Percentiles rank a stretch among this genome's conserved stretches.
phyloP scores from a whole-genome alignment of 805 yeast genomes.

The Candida dajiaensis region DNA sequence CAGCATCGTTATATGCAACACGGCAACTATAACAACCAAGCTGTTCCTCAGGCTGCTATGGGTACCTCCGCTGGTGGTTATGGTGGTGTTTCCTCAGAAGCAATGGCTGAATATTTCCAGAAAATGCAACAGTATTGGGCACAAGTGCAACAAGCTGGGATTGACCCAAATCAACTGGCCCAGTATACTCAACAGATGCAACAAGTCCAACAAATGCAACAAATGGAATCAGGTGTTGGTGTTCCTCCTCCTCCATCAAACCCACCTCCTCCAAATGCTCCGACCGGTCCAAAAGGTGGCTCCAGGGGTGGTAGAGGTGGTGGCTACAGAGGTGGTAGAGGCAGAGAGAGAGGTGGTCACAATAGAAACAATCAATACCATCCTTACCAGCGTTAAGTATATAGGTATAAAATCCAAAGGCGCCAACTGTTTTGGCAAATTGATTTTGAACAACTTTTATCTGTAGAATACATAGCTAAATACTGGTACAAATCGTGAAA shows the following conservation, averaged over 20 bases:
- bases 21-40: slow-evolving; percentile 13
- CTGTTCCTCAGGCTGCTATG: slow-evolving; percentile 15
- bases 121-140: slow-evolving; percentile 60
- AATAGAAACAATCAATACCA: slow-evolving; percentile 3
- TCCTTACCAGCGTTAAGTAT: slow-evolving; percentile 3
- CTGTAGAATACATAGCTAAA: neutral
- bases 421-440: neutral
- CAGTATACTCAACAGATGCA: slow-evolving; percentile 25
- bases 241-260: slow-evolving; percentile 13
- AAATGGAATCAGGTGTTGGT: slow-evolving; percentile 3
- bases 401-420: too few relatives aligned
- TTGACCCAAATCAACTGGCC: slow-evolving; percentile 26
- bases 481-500: neutral
- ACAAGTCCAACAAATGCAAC: slow-evolving; percentile 5
- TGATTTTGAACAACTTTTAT: neutral
- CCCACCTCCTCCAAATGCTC: slow-evolving; percentile 31
- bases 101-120: slow-evolving; percentile 60
- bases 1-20: slow-evolving; percentile 22
- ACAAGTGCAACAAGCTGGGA: slow-evolving; percentile 39
- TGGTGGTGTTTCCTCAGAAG: slow-evolving; percentile 36
- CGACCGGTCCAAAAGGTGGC: slow-evolving; percentile 47
- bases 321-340: slow-evolving; percentile 12
- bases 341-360: slow-evolving; percentile 12
- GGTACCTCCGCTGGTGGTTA: slow-evolving; percentile 13
- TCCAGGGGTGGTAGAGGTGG: slow-evolving; percentile 24